phyloP scores from a whole-genome alignment of 306 rosid species.

The Myrica gale region DNA sequence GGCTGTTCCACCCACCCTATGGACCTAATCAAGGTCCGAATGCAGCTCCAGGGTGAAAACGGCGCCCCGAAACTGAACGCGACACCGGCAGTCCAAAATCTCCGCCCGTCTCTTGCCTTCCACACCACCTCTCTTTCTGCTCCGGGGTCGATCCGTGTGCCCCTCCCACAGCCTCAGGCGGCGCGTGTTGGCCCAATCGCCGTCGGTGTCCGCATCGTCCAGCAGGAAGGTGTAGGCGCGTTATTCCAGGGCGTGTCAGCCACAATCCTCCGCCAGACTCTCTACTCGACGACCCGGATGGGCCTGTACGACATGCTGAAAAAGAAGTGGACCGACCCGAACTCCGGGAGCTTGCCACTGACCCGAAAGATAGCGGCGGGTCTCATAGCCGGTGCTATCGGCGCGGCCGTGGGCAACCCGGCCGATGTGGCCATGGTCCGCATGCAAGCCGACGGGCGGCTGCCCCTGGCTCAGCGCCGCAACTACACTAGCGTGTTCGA shows the following conservation, averaged over 20 bases:
- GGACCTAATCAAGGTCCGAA: constrained; percentile 74
- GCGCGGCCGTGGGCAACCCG: constrained; percentile 66
- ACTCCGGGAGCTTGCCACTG: constrained; percentile 44
- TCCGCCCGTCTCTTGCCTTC: constrained; percentile 59
- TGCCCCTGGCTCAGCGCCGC: constrained; percentile 57
- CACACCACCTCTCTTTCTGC: constrained; percentile 18
- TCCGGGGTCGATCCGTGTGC: constrained; percentile 31
- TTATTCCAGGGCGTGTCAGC: constrained; percentile 79
- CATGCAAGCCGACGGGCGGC: constrained; percentile 80
- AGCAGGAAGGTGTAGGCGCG: constrained; percentile 60
- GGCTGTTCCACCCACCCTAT: constrained; percentile 75
- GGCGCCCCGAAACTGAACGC: constrained; percentile 32
- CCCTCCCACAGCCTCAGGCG: constrained; percentile 15
- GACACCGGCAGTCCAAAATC: constrained; percentile 22
- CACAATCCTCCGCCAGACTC: constrained; percentile 69
- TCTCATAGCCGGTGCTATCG: constrained; percentile 57
- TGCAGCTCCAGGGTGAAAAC: constrained; percentile 78
- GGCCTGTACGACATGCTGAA: constrained; percentile 71
- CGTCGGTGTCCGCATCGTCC: constrained; percentile 55
- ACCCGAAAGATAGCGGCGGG: constrained; percentile 53
- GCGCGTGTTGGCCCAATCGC: constrained; percentile 50
- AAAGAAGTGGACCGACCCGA: constrained; percentile 62
- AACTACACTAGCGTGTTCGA: constrained; percentile 69
- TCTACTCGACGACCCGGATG: constrained; percentile 83
- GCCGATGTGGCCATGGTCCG: constrained; percentile 83